phyloP scores from a whole-genome alignment of 2,329 filamentous ascomycete species.

The Aspergillus chevalieri region DNA sequence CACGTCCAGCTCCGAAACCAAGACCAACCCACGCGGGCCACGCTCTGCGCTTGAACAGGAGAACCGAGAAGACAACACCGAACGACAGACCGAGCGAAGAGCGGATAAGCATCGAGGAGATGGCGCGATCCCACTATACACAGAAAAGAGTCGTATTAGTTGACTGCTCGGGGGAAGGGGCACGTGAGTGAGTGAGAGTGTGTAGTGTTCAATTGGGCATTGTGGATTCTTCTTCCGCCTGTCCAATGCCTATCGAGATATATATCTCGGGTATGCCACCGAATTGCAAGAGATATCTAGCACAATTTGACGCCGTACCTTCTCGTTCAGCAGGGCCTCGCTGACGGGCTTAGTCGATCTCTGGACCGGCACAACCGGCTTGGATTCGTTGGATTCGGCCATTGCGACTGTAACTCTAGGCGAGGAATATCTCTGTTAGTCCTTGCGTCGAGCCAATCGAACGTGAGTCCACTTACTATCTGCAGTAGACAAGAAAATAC shows the following conservation, averaged over 20 bases:
- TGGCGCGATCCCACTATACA: slow-evolving; percentile 89
- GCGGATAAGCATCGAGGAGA: slow-evolving; percentile 95
- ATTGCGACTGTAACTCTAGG: slow-evolving; percentile 35
- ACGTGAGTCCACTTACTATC: slow-evolving; percentile 8
- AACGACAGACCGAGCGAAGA: slow-evolving; percentile 93
- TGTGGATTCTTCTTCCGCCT: background rate
- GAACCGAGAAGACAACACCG: slow-evolving; percentile 96
- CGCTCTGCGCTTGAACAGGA: slow-evolving; percentile 94
- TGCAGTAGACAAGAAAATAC: slow-evolving; percentile 4
- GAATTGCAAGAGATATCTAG: background rate
- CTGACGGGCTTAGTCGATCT: slow-evolving; percentile 75
- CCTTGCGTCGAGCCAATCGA: background rate
- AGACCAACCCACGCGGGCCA: slow-evolving; percentile 95
- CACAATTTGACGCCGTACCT: slow-evolving; percentile 55
- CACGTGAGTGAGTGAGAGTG: background rate
- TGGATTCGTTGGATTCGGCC: slow-evolving; percentile 51
- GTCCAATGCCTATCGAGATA: background rate
- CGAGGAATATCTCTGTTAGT: slow-evolving; percentile 10
- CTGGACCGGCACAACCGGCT: slow-evolving; percentile 59
- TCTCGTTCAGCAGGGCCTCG: slow-evolving; percentile 97
- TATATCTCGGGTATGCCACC: background rate
- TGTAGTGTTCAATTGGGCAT: background rate
- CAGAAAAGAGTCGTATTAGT: slow-evolving; percentile 14
- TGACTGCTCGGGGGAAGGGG: background rate
- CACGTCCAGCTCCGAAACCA: slow-evolving; percentile 91